A percentile compares a stretch with the other conserved stretches of the same genome.
Conservation (phyloP, 441 rosid species). For the Breynia disticha region DNA sequence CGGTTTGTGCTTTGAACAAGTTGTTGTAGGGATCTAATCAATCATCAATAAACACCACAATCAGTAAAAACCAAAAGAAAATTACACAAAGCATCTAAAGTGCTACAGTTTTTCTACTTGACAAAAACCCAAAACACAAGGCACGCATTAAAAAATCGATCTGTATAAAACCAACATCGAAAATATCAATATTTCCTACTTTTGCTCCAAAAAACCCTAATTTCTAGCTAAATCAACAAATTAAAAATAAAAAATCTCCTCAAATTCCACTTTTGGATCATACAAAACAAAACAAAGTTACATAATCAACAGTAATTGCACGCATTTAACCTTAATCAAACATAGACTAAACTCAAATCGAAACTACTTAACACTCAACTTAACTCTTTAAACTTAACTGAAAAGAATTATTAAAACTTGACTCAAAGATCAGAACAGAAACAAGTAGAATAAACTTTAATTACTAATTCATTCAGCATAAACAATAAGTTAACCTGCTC, state of each 20-base stretch:
- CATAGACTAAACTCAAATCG: background rate
- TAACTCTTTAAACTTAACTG: constrained; percentile 11
- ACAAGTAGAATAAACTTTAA: background rate
- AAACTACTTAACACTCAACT: constrained; percentile 2
- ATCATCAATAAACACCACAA: constrained; percentile 18
- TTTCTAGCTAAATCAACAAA: too few species aligned
- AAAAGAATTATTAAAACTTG: constrained; percentile 6
- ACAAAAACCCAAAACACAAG: constrained; percentile 1
- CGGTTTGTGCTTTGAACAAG: constrained; percentile 28
- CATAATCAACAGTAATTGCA: too few species aligned
- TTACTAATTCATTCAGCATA: constrained; percentile 1
- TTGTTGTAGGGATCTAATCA: constrained; percentile 35
- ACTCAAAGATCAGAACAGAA: constrained; percentile 19
- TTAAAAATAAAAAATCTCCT: too few species aligned
- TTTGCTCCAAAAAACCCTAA: background rate
- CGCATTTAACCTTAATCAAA: too few species aligned
- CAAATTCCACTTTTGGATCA: too few species aligned
- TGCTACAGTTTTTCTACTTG: background rate
- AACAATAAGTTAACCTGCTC: constrained; percentile 9
- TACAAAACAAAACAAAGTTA: too few species aligned
- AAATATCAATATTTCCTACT: constrained; percentile 3
- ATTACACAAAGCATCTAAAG: background rate
- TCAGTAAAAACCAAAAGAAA: constrained; percentile 17
- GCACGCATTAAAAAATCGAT: background rate
- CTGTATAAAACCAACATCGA: constrained; percentile 1